A percentile compares a stretch with the other conserved stretches of the same genome.
Evolutionary conservation across 768 basidiomycete genomes (phyloP).

Genomic region (Dictyophora rubrovolvata): DNA sequence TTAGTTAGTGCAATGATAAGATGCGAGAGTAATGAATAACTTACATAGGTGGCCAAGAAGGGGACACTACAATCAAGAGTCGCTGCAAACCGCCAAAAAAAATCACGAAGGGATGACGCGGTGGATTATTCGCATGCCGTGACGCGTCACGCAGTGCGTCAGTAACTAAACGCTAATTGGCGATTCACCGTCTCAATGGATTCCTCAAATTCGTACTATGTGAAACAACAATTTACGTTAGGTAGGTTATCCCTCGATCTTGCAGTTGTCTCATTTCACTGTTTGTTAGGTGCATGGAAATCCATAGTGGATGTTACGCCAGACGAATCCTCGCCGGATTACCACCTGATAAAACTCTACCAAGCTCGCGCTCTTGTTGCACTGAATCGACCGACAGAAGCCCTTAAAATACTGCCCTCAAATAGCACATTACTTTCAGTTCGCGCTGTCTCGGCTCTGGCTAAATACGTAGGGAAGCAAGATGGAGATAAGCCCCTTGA

Average conservation of each 20-base stretch:
- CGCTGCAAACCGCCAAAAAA: too few species aligned
- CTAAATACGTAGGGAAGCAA: slow-evolving; percentile 46
- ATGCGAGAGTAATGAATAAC: too few species aligned
- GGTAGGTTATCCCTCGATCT: slow-evolving; percentile 27
- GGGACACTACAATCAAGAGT: too few species aligned
- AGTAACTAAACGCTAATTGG: background rate
- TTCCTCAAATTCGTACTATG: slow-evolving; percentile 53
- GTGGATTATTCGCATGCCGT: too few species aligned
- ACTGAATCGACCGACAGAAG: slow-evolving; percentile 46
- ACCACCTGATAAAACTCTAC: slow-evolving; percentile 57
- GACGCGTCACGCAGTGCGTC: too few species aligned
- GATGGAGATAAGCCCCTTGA: slow-evolving; percentile 50
- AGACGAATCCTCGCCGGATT: slow-evolving; percentile 52
- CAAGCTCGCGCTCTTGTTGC: slow-evolving; percentile 73
- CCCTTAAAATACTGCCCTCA: slow-evolving; percentile 44
- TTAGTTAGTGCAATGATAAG: too few species aligned
- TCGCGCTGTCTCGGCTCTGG: slow-evolving; percentile 63
- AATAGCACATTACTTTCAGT: slow-evolving; percentile 56
- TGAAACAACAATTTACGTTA: slow-evolving; percentile 69
- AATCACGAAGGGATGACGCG: too few species aligned
- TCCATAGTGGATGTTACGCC: slow-evolving; percentile 48
- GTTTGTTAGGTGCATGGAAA: slow-evolving; percentile 51
- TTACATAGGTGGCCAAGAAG: too few species aligned
- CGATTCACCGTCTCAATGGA: slow-evolving; percentile 28
- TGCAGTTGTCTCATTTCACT: background rate